Conservation (phyloP, 1,284 basidiomycete species). For the Rhodotorula sp. region DNA sequence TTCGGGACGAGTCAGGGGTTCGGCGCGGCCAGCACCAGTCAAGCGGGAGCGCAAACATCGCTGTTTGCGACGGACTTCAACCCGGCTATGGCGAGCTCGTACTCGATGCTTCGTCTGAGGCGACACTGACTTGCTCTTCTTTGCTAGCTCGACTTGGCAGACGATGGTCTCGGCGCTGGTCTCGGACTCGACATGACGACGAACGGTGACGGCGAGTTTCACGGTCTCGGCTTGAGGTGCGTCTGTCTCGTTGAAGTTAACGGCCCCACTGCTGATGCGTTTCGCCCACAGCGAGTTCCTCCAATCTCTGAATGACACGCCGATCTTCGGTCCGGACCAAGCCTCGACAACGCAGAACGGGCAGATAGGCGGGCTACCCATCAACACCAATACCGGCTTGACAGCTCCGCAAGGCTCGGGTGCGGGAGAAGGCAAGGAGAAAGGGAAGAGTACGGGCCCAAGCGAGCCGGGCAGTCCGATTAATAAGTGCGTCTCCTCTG, state of each 20-base stretch:
- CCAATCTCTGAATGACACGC: conserved; percentile 53
- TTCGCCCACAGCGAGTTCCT: conserved; percentile 66
- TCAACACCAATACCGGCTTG: conserved; percentile 20
- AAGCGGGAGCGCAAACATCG: background rate
- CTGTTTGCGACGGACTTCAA: conserved; percentile 32
- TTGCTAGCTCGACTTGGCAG: conserved; percentile 35
- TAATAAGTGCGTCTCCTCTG: conserved; percentile 36
- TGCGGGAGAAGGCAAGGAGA: background rate
- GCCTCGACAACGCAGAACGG: background rate
- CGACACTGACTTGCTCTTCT: background rate
- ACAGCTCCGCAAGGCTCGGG: background rate
- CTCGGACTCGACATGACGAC: conserved; percentile 38
- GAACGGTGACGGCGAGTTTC: conserved; percentile 38
- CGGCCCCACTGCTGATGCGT: too few relatives aligned
- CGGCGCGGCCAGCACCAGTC: background rate
- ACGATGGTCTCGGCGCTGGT: conserved; percentile 34
- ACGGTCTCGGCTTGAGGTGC: conserved; percentile 39
- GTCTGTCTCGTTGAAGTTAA: background rate
- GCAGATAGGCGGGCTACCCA: conserved; percentile 14
- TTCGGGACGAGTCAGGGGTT: background rate
- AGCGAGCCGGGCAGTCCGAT: conserved; percentile 36
- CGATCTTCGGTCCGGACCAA: conserved; percentile 5
- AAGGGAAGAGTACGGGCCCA: conserved; percentile 23
- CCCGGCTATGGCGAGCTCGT: conserved; percentile 36
- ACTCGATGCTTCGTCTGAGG: background rate